phyloP scores from a whole-genome alignment of 345 rosid species.

The Lepidium didymum region DNA sequence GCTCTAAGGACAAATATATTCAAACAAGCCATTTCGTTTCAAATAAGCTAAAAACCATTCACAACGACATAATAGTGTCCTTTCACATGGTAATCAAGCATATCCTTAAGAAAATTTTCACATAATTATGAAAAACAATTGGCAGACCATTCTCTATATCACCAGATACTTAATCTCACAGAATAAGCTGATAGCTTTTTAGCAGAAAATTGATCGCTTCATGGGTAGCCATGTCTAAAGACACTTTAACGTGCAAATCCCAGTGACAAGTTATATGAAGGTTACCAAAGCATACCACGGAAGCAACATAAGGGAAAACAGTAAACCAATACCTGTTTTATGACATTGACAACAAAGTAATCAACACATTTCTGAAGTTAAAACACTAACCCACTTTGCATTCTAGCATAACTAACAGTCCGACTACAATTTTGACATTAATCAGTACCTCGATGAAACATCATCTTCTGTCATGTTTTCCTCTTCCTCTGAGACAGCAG shows the following conservation, averaged over 20 bases:
- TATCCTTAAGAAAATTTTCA: background rate
- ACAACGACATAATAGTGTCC: background rate
- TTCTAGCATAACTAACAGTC: conserved; percentile 1
- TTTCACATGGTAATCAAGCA: background rate
- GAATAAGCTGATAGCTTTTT: background rate
- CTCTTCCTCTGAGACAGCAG: conserved; percentile 46
- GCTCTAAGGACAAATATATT: conserved; percentile 42
- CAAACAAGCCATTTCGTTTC: background rate
- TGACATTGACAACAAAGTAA: conserved; percentile 3
- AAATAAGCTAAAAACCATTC: background rate
- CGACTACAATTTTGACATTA: background rate
- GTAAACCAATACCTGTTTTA: background rate
- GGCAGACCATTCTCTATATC: background rate
- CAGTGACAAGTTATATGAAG: background rate
- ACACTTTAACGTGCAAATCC: background rate
- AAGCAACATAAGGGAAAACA: background rate
- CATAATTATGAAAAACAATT: background rate
- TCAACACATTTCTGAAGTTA: background rate
- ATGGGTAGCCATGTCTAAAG: background rate
- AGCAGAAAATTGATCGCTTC: background rate
- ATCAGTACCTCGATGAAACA: conserved; percentile 68
- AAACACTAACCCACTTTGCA: background rate
- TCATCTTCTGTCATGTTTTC: conserved; percentile 80
- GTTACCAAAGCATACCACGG: background rate
- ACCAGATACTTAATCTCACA: background rate